Base-by-base conservation (phyloP, 345 rosid genomes). In the Cardamine chenopodiifolia region DNA sequence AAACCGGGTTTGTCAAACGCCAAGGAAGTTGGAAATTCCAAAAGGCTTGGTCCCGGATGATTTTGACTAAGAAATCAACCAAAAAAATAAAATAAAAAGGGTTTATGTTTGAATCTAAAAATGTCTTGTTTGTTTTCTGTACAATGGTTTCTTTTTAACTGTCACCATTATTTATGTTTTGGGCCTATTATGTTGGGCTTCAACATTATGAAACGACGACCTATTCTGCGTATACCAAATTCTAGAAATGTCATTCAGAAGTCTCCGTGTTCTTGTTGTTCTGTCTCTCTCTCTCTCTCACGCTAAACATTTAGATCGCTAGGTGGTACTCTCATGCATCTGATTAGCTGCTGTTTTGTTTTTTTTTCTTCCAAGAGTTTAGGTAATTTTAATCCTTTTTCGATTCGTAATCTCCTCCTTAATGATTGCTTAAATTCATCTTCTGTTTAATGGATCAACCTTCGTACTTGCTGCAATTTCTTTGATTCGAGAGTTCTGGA, bases 171-270 rank as follows among this genome's bases (percentile, higher is more conserved):
- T 17, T 1, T 17, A 45, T 17, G 3, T 19, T 35, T 20, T 60
- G 75, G 69, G 65, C 75, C 79, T 53, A 40, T 72, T 80, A 47
- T 82, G 18, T 71, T 66, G 72, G 73, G 84, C 80, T 66, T 79
- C 34, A 50, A 75, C 65, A 54, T 70, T 49, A 48, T n/a, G 48
- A 81, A 57, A 71, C 42, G 49, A 15, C 44, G 18, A 6, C 71
- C 70, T 71, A 54, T 35, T 1, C 0, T 7, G 31, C 13, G 23
- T 73, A 86, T 87, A 85, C 75, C 82, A 86, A 82, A 74, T 26
- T 69, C 67, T 80, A 80, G 79, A 80, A 72, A 74, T 71, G 74
- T 78, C 65, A n/a, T n/a, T n/a, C n/a, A n/a, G n/a, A n/a, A n/a
- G n/a, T n/a, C n/a, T n/a, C n/a, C n/a, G n/a, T n/a, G n/a, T n/a